Percentiles rank a stretch among this genome's conserved stretches.
Evolutionary conservation across 306 rosid genomes (phyloP).

Genomic region (Alnus rubra): DNA sequence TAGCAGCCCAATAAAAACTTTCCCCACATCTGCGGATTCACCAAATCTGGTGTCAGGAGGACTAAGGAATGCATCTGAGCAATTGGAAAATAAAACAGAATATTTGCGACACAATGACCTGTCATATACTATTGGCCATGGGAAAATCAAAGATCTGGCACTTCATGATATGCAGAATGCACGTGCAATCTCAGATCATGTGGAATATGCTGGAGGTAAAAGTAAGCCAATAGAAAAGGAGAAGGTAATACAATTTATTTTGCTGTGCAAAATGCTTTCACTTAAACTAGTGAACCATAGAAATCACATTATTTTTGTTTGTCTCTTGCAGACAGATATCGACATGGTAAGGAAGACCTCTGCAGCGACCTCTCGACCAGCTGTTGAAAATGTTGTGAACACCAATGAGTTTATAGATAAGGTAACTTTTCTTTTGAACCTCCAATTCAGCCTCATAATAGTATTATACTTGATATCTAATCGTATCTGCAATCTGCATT

Average conservation of each 20-base stretch:
- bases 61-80: constrained; percentile 39
- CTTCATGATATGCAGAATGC: constrained; percentile 45
- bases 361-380: constrained; percentile 30
- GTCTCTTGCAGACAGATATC: constrained; percentile 32
- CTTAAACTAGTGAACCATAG: constrained; percentile 1
- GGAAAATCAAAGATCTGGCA: constrained; percentile 39
- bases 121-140: constrained; percentile 39
- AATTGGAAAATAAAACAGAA: constrained; percentile 52
- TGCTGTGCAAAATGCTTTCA: constrained; percentile 12
- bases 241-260: constrained; percentile 51
- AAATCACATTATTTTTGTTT: constrained; percentile 22
- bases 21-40: constrained; percentile 42
- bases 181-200: constrained; percentile 32
- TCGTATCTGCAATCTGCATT: neutral
- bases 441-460: neutral
- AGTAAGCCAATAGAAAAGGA: constrained; percentile 38
- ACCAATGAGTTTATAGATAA: constrained; percentile 33
- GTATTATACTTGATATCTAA: neutral
- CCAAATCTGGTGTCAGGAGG: constrained; percentile 36
- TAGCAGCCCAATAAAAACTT: constrained; percentile 42
- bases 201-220: constrained; percentile 47
- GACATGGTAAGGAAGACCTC: constrained; percentile 34
- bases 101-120: constrained; percentile 44
- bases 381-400: constrained; percentile 34
- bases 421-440: constrained; percentile 31